Evolutionary conservation across 441 rosid genomes (phyloP), one percentile per base, ranked within the genome.

Genomic region (Arabidopsis lyrata): DNA sequence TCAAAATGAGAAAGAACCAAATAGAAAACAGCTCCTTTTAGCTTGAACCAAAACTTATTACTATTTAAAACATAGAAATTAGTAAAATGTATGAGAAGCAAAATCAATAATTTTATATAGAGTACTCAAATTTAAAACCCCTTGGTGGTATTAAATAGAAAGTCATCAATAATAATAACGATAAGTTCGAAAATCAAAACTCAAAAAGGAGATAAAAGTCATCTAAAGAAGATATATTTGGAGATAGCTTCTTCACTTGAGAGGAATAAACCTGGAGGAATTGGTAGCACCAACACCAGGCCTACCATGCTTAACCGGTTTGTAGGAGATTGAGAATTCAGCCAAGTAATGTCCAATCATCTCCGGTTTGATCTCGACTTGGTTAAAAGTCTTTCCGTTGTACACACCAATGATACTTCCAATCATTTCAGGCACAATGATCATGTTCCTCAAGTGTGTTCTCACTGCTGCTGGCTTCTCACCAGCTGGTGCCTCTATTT

Each of bases 211-310:
- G 7, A 29, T 31, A 10, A 6, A 45, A 48, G 31, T 31, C 5
- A 31, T 63, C 29, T 63, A 5, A 15, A 45, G 27, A 45, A 11
- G 11, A 31, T 5, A 41, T 35, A 39, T 18, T 39, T 15, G 9
- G 20, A 32, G 14, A 29, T 54, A 63, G 55, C 24, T 24, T 24
- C 32, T 57, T 85, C 82, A 84, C 81, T 87, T 86, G 38, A 87
- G 85, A 39, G 91, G 89, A 70, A 86, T 87, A 69, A 87, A 85
- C 83, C 89, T 81, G 24, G 88, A 87, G 5, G 83, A 85, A 53
- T 85, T 86, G 41, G 87, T 85, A 32, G 89, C 89, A 73, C 89
- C 86, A 72, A 82, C 79, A 72, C 91, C 91, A 29, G 91, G 91
- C 48, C 86, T 85, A 53, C 89, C 86, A 47, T 87, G 89, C 85